Evolutionary conservation across 805 yeast species (phyloP).

Genomic region (Pichia nanzhaoensis): DNA sequence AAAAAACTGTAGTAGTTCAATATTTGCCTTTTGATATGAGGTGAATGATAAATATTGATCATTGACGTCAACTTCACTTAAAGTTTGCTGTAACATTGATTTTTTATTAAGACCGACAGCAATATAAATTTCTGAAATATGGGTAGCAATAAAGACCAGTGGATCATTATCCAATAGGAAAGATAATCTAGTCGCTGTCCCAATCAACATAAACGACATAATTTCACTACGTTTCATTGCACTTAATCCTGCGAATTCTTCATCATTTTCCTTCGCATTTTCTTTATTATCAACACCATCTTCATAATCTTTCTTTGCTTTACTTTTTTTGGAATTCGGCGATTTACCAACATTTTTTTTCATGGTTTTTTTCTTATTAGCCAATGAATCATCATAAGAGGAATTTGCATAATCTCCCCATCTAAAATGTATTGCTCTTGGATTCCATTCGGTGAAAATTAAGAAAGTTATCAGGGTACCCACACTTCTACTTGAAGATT

Average conservation of each 20-base stretch:
- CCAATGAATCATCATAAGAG: conserved; percentile 37
- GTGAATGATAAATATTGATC: conserved; percentile 45
- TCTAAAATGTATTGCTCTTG: conserved; percentile 86
- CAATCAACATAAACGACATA: conserved; percentile 92
- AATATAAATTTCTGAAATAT: conserved; percentile 73
- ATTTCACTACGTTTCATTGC: conserved; percentile 83
- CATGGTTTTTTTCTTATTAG: conserved; percentile 10
- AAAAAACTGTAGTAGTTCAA: conserved; percentile 72
- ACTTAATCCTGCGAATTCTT: conserved; percentile 64
- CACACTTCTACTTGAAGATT: conserved; percentile 77
- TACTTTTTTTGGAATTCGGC: not conserved
- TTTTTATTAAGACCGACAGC: conserved; percentile 77
- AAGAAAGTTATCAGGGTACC: conserved; percentile 84
- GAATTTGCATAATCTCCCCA: conserved; percentile 78
- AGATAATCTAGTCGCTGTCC: conserved; percentile 78
- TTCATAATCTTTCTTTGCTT: not conserved
- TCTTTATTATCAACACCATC: not conserved
- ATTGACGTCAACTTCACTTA: conserved; percentile 54
- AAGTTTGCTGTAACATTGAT: conserved; percentile 67
- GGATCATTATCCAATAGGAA: conserved; percentile 72
- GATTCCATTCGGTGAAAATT: conserved; percentile 91
- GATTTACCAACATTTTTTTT: conserved; percentile 10
- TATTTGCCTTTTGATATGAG: conserved; percentile 60
- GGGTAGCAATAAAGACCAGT: conserved; percentile 74
- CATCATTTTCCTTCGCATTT: conserved; percentile 28